These are phyloP conservation scores for Pseudodiploospora longispora DNA, from an alignment of 2,329 filamentous ascomycete genomes.

Conservation along the genomic window DNA sequence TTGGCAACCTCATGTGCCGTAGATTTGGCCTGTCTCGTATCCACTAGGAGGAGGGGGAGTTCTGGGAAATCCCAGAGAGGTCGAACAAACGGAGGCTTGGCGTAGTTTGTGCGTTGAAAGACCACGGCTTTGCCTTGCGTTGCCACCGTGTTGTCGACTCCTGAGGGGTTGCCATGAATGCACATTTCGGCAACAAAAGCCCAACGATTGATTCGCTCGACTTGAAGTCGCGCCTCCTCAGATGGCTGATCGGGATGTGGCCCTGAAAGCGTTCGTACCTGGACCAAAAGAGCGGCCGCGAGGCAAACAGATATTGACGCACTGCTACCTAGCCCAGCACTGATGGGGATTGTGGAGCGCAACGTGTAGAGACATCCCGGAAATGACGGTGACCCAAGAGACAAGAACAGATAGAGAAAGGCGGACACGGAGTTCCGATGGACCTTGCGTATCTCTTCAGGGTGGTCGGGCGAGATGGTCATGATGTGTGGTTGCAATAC, in stretches of 20 bases:
- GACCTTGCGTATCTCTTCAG: conserved; percentile 70
- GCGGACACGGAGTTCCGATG: conserved; percentile 73
- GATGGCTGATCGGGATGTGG: conserved; percentile 87
- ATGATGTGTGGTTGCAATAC: conserved; percentile 74
- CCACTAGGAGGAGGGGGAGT: conserved; percentile 79
- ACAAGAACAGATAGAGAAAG: conserved; percentile 90
- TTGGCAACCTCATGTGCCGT: conserved; percentile 82
- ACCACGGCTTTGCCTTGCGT: conserved; percentile 91
- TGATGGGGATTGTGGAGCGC: conserved; percentile 87
- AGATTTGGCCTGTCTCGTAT: conserved; percentile 81
- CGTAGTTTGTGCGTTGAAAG: conserved; percentile 74
- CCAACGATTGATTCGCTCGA: conserved; percentile 96
- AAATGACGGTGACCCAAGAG: conserved; percentile 70
- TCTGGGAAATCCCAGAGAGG: conserved; percentile 85
- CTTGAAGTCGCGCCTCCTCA: conserved; percentile 79
- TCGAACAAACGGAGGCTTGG: conserved; percentile 65
- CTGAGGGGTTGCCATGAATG: conserved; percentile 93
- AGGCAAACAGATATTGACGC: conserved; percentile 91
- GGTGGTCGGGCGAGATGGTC: conserved; percentile 56
- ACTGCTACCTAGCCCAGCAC: conserved; percentile 84
- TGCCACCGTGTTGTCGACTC: conserved; percentile 93
- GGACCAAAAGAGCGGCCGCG: conserved; percentile 73
- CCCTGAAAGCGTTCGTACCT: conserved; percentile 79
- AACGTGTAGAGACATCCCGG: conserved; percentile 82
- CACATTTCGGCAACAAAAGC: conserved; percentile 95